Conservation (phyloP, 1,284 basidiomycete genomes). For the Porodaedalea pini region DNA sequence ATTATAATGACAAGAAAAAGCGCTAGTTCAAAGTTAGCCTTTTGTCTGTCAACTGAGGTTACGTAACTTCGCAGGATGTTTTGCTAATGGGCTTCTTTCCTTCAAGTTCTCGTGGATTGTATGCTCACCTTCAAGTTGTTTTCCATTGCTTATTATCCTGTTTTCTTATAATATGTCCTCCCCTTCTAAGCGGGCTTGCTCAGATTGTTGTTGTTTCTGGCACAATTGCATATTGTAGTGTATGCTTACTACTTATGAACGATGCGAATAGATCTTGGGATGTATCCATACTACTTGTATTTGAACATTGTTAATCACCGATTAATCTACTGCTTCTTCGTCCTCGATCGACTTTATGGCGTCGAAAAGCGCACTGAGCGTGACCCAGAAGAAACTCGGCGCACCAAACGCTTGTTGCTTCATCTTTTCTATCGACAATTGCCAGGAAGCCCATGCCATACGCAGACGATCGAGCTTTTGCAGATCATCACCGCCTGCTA, state of each 20-base stretch:
- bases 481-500: neutral
- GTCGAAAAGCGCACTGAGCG: constrained; percentile 10
- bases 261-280: neutral
- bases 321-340: neutral
- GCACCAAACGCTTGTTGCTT: constrained; percentile 9
- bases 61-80: too few relatives aligned
- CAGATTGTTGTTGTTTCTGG: neutral
- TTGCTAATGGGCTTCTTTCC: too few relatives aligned
- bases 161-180: neutral
- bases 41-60: too few relatives aligned
- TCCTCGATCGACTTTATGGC: constrained; percentile 10
- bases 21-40: too few relatives aligned
- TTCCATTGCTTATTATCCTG: neutral
- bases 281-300: neutral
- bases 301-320: neutral
- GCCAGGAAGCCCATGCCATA: constrained; percentile 11
- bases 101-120: neutral
- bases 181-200: neutral
- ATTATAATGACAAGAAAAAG: too few relatives aligned
- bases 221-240: neutral
- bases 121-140: neutral
- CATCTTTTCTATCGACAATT: neutral
- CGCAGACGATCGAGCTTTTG: neutral
- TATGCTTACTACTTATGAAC: too few relatives aligned
- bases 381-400: constrained; percentile 11